Evolutionary conservation across 1,139 yeast species (phyloP).

Genomic region (Saccharomyces hybrid): DNA sequence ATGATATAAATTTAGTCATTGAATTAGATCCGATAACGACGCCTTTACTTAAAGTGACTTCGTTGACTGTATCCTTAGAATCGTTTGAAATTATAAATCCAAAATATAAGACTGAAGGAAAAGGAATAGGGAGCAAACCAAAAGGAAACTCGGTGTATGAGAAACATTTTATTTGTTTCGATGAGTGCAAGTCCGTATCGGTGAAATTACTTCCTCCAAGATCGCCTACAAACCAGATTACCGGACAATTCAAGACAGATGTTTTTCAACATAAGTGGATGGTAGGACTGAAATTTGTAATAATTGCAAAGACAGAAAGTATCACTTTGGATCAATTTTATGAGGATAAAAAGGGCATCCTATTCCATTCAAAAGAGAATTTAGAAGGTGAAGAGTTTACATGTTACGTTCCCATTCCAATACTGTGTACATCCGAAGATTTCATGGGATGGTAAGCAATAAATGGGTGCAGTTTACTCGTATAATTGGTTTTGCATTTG

Average conservation of each 20-base stretch:
- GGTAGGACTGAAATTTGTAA: slow-evolving; percentile 30
- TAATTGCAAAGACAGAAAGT: slow-evolving; percentile 14
- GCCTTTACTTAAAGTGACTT: slow-evolving; percentile 22
- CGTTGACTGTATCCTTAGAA: slow-evolving; percentile 30
- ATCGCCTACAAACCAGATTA: slow-evolving; percentile 27
- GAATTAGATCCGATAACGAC: slow-evolving; percentile 17
- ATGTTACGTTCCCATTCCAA: slow-evolving; percentile 32
- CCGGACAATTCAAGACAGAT: slow-evolving; percentile 34
- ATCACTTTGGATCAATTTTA: slow-evolving; percentile 20
- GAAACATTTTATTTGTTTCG: slow-evolving; percentile 28
- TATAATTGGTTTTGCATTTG: not conserved
- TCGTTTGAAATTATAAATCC: slow-evolving; percentile 31
- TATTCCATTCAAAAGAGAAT: slow-evolving; percentile 28
- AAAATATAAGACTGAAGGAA: slow-evolving; percentile 13
- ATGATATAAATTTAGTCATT: slow-evolving; percentile 39
- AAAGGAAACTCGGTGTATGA: slow-evolving; percentile 23
- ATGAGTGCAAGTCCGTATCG: slow-evolving; percentile 21
- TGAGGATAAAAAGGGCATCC: slow-evolving; percentile 29
- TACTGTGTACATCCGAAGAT: slow-evolving; percentile 31
- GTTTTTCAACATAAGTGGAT: slow-evolving; percentile 35
- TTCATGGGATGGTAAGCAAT: slow-evolving; percentile 31
- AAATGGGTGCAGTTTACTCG: not conserved
- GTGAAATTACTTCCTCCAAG: slow-evolving; percentile 30
- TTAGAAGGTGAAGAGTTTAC: slow-evolving; percentile 34
- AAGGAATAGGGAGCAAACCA: slow-evolving; percentile 10